phyloP scores from a whole-genome alignment of 108 stramenopile genomes.

The Aurantiochytrium sp. region DNA sequence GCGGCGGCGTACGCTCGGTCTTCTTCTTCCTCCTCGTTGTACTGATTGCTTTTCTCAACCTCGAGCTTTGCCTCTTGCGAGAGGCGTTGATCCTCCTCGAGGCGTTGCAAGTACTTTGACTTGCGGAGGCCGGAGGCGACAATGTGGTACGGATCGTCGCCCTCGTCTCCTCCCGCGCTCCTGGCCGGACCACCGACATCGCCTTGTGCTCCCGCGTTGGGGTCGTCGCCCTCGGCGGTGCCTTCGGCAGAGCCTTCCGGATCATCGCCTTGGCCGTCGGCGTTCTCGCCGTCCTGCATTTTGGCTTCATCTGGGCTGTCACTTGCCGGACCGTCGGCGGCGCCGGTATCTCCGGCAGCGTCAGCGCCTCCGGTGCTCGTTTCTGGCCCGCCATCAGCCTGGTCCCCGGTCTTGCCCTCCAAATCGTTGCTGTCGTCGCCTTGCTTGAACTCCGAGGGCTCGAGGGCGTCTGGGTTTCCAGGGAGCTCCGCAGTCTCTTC shows the following conservation, averaged over 20 bases:
- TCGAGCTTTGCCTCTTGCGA: not conserved
- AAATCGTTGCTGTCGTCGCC: too few relatives aligned
- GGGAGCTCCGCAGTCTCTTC: not conserved
- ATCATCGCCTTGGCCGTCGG: too few relatives aligned
- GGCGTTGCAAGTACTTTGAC: not conserved
- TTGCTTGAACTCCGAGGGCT: not conserved
- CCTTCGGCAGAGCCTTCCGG: too few relatives aligned
- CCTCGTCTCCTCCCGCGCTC: not conserved
- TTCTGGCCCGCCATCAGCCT: too few relatives aligned
- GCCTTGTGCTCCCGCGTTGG: too few relatives aligned
- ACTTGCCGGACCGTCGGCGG: too few relatives aligned
- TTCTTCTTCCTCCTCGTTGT: not conserved
- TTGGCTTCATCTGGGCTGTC: too few relatives aligned
- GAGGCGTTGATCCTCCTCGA: not conserved
- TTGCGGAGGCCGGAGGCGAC: not conserved
- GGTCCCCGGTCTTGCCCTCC: too few relatives aligned
- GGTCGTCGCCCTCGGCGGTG: too few relatives aligned
- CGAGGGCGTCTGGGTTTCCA: not conserved
- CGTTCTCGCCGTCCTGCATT: too few relatives aligned
- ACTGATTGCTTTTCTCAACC: not conserved
- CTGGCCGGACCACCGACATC: not conserved
- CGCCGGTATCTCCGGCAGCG: not conserved
- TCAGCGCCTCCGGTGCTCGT: too few relatives aligned
- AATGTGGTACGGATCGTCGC: not conserved
- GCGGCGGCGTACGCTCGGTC: not conserved